Evolutionary conservation across 192 early-diverging fungal genomes (phyloP).

Genomic region (Obelidium mucronatum): DNA sequence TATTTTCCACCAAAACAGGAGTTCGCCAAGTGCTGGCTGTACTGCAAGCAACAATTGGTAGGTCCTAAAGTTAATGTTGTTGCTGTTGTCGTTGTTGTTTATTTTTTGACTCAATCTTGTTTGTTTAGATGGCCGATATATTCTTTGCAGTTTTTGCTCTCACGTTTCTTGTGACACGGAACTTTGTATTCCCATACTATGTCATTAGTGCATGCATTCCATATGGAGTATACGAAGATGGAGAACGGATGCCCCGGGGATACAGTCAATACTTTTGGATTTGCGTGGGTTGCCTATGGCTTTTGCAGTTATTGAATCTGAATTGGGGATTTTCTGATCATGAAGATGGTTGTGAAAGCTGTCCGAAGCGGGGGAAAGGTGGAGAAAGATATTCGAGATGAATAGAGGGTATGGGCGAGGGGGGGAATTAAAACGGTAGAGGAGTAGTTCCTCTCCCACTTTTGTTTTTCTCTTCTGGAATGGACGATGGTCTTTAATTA

Average conservation of each 20-base stretch:
- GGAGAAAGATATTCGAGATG: constrained; percentile 14
- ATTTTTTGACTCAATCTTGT: neutral
- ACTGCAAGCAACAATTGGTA: constrained; percentile 32
- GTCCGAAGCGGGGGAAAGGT: neutral
- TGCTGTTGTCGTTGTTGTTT: neutral
- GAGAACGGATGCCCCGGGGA: constrained; percentile 33
- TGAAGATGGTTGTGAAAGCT: constrained; percentile 17
- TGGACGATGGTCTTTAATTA: no score
- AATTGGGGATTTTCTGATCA: constrained; percentile 37
- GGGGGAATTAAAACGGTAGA: no score
- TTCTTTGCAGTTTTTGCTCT: constrained; percentile 42
- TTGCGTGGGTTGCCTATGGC: constrained; percentile 15
- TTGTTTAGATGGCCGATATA: constrained; percentile 35
- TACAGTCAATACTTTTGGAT: constrained; percentile 17
- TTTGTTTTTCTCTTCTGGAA: no score
- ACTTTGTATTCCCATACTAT: constrained; percentile 40
- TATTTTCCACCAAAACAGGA: constrained; percentile 2
- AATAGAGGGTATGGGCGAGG: neutral
- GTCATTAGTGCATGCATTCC: constrained; percentile 12
- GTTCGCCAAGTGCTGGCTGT: constrained; percentile 55
- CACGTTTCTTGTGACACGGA: constrained; percentile 33
- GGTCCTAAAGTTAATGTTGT: neutral
- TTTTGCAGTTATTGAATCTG: constrained; percentile 32
- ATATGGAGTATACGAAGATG: constrained; percentile 34
- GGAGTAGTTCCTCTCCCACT: no score